Conservation (phyloP, 768 basidiomycete species). For the Rubroboletus satanas region DNA sequence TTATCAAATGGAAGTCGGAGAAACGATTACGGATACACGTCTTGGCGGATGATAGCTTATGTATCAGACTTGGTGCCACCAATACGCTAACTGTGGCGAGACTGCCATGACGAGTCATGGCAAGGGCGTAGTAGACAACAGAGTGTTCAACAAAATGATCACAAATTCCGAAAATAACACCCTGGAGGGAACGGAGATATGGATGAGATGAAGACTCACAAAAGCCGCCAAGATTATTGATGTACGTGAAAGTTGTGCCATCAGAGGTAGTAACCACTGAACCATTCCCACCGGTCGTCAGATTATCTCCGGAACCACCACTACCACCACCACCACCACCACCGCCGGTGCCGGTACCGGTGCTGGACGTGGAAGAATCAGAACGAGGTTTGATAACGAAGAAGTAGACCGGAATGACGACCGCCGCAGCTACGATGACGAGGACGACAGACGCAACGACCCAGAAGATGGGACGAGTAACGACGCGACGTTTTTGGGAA, state of each 20-base stretch:
- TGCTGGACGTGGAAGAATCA: background rate
- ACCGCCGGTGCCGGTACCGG: background rate
- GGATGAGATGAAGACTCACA: slow-evolving; percentile 41
- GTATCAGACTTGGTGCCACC: background rate
- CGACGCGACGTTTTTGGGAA: slow-evolving; percentile 16
- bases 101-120: background rate
- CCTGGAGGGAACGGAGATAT: background rate
- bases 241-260: slow-evolving; percentile 72
- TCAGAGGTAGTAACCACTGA: slow-evolving; percentile 59
- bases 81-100: background rate
- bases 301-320: slow-evolving; percentile 3
- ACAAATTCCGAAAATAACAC: background rate
- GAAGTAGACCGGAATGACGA: slow-evolving; percentile 42
- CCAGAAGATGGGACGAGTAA: slow-evolving; percentile 27
- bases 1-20: background rate
- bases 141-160: background rate
- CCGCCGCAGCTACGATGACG: slow-evolving; percentile 32
- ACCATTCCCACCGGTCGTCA: slow-evolving; percentile 60
- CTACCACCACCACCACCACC: background rate
- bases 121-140: background rate
- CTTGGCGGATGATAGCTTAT: background rate
- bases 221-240: slow-evolving; percentile 71
- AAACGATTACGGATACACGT: background rate
- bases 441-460: slow-evolving; percentile 28
- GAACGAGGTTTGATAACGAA: slow-evolving; percentile 25